These are phyloP conservation scores for Apiospora kogelbergensis DNA, from an alignment of 2,329 filamentous ascomycete genomes.

Conservation along the genomic window DNA sequence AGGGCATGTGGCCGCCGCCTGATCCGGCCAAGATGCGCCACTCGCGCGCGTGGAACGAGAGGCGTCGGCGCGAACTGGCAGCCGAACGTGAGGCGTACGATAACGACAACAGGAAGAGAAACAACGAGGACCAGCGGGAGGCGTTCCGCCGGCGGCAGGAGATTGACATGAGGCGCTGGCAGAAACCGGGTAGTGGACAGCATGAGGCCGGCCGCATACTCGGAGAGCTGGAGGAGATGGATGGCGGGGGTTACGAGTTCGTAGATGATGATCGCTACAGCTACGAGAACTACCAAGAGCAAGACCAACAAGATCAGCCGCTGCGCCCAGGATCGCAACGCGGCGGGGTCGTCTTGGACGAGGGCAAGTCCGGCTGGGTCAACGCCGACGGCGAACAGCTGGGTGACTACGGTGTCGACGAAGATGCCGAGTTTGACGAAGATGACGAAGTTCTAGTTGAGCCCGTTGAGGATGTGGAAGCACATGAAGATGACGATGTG, in stretches of 20 bases:
- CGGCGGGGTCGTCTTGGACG: slow-evolving; percentile 25
- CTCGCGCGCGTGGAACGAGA: slow-evolving; percentile 34
- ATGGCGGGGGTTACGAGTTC: slow-evolving; percentile 44
- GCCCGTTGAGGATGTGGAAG: slow-evolving; percentile 36
- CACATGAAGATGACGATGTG: slow-evolving; percentile 53
- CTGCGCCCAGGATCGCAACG: not conserved
- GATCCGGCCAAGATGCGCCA: slow-evolving; percentile 61
- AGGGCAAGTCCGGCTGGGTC: slow-evolving; percentile 63
- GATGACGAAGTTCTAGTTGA: slow-evolving; percentile 12
- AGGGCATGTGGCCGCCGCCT: slow-evolving; percentile 61
- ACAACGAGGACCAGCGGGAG: slow-evolving; percentile 44
- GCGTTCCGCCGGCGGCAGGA: slow-evolving; percentile 52
- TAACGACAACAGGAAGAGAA: slow-evolving; percentile 23
- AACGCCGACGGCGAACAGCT: slow-evolving; percentile 75
- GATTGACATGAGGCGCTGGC: slow-evolving; percentile 42
- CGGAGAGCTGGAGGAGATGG: slow-evolving; percentile 52
- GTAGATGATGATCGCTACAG: slow-evolving; percentile 34
- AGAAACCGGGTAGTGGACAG: slow-evolving; percentile 23
- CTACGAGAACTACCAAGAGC: slow-evolving; percentile 48
- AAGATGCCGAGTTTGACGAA: slow-evolving; percentile 57
- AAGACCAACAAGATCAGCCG: slow-evolving; percentile 1
- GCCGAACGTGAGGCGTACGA: slow-evolving; percentile 18
- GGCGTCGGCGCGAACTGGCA: slow-evolving; percentile 31
- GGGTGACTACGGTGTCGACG: slow-evolving; percentile 77
- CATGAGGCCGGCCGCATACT: slow-evolving; percentile 36